Evolutionary conservation across 164 flowering plant genomes (phyloP), one percentile per base, ranked within the genome.

Genomic region (Piper betle): DNA sequence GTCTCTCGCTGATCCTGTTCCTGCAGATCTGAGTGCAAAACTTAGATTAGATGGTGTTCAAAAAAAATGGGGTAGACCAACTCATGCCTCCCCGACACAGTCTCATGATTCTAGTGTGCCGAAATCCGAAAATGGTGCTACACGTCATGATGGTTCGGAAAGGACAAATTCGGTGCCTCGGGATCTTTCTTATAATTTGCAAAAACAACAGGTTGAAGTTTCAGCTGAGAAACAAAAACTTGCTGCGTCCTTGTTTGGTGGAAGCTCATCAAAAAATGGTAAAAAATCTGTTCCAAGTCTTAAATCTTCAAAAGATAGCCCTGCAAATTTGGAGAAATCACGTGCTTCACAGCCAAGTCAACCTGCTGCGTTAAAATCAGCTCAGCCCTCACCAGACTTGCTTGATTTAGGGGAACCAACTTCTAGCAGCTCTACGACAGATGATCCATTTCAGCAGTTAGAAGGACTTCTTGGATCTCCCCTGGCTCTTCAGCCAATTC

Each of bases 181-280:
- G 48, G 84, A 80, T 52, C 67, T 61, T 12, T 52, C 81, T 12
- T 76, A 79, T 60, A 80, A 77, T 66, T 81, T 85, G 39, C 82
- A 69, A 68, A 86, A 61, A 71, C 65, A 76, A 6, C 81, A 78
- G 58, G 71, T 64, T 65, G 97, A 88, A 72, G 76, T 90, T 57
- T 39, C 75, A 63, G 76, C 93, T 7, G 96, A 94, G 66, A 94
- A 86, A 77, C 92, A 94, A 74, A 94, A 74, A 69, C 90, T 94
- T 65, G 99, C 97, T 52, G 99, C 95, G 64, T 91, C 99, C 25
- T 66, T 94, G n/a, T 94, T 94, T 74, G 99, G 99, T 46, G 88
- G 89, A 13, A 57, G 68, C 4, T 50, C 82, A 38, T 77, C 91
- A 17, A 85, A 77, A 71, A 50, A 78, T 39, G 91, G 84, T 48